Evolutionary conservation across 2,329 filamentous ascomycete species (phyloP).

Genomic region (Venturia oleaginea): DNA sequence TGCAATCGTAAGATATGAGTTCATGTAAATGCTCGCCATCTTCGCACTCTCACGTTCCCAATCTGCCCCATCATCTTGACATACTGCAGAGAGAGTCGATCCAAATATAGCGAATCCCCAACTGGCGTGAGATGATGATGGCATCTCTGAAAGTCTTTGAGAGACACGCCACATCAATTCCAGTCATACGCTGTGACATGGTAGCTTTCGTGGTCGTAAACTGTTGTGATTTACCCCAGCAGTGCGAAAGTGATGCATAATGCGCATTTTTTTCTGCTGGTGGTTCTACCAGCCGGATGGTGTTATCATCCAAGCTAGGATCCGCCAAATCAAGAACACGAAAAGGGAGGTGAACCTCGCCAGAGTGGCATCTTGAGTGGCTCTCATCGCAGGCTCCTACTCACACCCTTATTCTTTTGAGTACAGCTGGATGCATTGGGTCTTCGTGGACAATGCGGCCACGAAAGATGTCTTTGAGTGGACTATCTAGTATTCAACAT

Average conservation of each 20-base stretch:
- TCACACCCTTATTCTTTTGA: background rate
- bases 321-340: background rate
- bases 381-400: background rate
- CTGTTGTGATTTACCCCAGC: conserved; percentile 12
- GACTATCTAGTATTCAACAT: background rate
- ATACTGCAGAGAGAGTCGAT: conserved; percentile 23
- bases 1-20: conserved; percentile 16
- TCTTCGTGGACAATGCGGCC: background rate
- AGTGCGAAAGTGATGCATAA: conserved; percentile 12
- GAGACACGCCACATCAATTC: conserved; percentile 7
- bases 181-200: background rate
- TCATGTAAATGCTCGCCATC: conserved; percentile 18
- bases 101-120: conserved; percentile 27
- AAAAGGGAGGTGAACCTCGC: background rate
- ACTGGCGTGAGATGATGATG: conserved; percentile 22
- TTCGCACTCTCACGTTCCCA: conserved; percentile 15
- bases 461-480: background rate
- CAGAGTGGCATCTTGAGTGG: background rate
- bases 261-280: background rate
- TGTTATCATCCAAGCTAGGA: background rate
- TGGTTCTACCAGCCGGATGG: background rate
- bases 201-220: conserved; percentile 12
- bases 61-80: conserved; percentile 19
- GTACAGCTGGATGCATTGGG: background rate
- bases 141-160: conserved; percentile 13